Conservation (phyloP, 2,329 filamentous ascomycete species). For the Aspergillus brasiliensis region DNA sequence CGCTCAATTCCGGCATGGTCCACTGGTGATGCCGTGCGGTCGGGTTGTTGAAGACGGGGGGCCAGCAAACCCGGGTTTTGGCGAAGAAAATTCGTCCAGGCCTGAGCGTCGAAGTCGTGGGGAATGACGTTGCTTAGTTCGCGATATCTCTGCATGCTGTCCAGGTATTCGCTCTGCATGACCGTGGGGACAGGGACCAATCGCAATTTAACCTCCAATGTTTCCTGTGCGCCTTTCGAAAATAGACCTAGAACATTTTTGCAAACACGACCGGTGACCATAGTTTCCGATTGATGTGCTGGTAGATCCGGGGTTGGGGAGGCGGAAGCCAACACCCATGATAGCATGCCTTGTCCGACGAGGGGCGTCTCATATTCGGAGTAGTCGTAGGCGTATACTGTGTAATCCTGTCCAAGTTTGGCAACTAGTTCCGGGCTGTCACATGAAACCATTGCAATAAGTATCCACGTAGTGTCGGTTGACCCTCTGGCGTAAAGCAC, state of each 20-base stretch:
- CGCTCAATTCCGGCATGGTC: constrained; percentile 47
- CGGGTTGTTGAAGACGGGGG: constrained; percentile 27
- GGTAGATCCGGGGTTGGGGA: constrained; percentile 58
- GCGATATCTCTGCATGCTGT: constrained; percentile 63
- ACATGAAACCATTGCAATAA: constrained; percentile 7
- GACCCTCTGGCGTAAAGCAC: constrained; percentile 21
- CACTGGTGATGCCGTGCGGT: constrained; percentile 36
- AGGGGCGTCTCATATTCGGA: constrained; percentile 92
- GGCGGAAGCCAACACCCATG: constrained; percentile 70
- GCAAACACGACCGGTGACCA: constrained; percentile 84
- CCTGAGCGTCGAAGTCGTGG: constrained; percentile 66
- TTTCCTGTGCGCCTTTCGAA: constrained; percentile 77
- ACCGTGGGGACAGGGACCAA: constrained; percentile 74
- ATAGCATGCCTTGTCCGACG: constrained; percentile 94
- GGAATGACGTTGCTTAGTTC: constrained; percentile 61
- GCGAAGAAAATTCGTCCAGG: constrained; percentile 78
- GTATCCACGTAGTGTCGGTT: not conserved
- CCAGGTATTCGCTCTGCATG: constrained; percentile 61
- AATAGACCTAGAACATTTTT: constrained; percentile 85
- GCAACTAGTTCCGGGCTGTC: constrained; percentile 80
- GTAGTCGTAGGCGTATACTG: constrained; percentile 96
- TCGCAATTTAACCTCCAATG: constrained; percentile 87
- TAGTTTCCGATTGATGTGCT: constrained; percentile 63
- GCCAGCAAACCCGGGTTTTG: constrained; percentile 60
- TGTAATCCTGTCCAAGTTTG: constrained; percentile 77